These are phyloP conservation scores for Fraxinus latifolia DNA, from an alignment of 305 asterid species.

Conservation along the genomic window DNA sequence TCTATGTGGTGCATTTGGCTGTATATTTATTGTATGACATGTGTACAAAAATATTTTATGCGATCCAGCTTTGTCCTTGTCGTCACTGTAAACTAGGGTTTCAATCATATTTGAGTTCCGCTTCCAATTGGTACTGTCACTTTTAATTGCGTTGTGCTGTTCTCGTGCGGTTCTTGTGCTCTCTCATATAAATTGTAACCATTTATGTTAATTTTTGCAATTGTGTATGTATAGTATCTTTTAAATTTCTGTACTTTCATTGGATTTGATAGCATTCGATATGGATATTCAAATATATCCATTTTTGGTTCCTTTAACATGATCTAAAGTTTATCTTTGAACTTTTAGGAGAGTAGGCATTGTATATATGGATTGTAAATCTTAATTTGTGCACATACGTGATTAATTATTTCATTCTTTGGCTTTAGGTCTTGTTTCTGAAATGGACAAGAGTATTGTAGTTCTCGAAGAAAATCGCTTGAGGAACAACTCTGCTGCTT, in stretches of 20 bases:
- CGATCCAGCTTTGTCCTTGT: conserved; percentile 5
- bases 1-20: not conserved
- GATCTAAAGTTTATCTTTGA: not conserved
- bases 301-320: conserved; percentile 2
- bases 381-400: conserved; percentile 1
- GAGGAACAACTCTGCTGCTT: conserved; percentile 28
- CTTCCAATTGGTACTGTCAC: not conserved
- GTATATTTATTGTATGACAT: not conserved
- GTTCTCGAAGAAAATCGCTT: conserved; percentile 30
- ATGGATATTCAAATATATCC: not conserved
- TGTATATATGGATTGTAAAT: conserved; percentile 26
- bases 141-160: not conserved
- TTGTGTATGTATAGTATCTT: not conserved
- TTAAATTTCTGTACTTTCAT: not conserved
- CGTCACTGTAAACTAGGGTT: conserved; percentile 38
- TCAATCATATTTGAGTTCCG: conserved; percentile 11
- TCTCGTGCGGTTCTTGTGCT: not conserved
- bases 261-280: not conserved
- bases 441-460: conserved; percentile 41
- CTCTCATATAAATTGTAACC: not conserved
- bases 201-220: not conserved
- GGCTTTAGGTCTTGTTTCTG: conserved; percentile 27
- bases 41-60: conserved; percentile 9
- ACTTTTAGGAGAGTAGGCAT: not conserved
- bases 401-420: conserved; percentile 12